Conservation (phyloP, 306 rosid species). For the Dryas octopetala region DNA sequence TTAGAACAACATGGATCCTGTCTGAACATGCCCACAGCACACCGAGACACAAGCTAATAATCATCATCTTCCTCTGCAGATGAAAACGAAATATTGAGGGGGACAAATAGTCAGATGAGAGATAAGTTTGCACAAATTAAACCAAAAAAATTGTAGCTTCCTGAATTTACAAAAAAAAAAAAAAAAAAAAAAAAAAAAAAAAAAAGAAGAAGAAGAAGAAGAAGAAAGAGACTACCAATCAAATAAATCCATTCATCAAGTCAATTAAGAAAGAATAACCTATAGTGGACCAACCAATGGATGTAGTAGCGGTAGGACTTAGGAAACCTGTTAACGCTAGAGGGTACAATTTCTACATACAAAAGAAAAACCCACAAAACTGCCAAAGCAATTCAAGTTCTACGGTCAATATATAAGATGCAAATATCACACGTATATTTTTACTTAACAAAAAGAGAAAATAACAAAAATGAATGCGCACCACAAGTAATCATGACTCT, state of each 20-base stretch:
- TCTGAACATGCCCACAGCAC: constrained; percentile 27
- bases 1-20: constrained; percentile 13
- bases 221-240: background rate
- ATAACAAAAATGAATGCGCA: background rate
- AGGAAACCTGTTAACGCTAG: no score
- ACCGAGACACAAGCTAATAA: constrained; percentile 31
- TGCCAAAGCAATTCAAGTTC: background rate
- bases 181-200: background rate
- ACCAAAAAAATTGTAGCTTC: background rate
- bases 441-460: background rate
- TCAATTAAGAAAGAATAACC: background rate
- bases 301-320: no score
- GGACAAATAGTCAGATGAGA: background rate
- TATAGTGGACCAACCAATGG: no score
- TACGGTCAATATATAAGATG: background rate
- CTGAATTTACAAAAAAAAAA: background rate
- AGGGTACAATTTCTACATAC: background rate
- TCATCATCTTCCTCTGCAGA: constrained; percentile 67
- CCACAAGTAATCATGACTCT: background rate
- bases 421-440: background rate
- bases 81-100: constrained; percentile 17
- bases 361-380: background rate
- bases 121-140: background rate
- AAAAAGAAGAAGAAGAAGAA: background rate
- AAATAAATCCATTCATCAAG: background rate